Evolutionary conservation across 768 basidiomycete genomes (phyloP), one percentile per base, ranked within the genome.

Genomic region (Leccinum obscurum): DNA sequence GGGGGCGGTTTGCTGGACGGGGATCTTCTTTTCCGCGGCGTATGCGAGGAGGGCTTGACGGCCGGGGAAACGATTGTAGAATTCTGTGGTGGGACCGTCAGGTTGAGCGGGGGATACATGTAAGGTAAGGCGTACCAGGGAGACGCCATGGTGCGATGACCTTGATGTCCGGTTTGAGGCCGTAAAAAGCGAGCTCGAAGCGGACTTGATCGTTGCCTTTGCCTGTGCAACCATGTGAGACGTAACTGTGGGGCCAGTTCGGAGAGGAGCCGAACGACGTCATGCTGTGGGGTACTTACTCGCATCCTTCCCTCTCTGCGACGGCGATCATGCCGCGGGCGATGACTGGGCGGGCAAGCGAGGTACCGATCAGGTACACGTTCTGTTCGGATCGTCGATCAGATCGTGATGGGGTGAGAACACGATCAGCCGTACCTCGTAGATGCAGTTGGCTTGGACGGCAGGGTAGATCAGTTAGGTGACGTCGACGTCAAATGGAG

Each of bases 251-350:
- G n/a, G 26, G 22, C 46, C 20, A 32, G 54, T 3, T 37, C 26
- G 37, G 44, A 56, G 26, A 59, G 20, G 54, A 46, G n/a, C 35
- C n/a, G 15, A 11, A 37, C 20, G 14, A 52, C 24, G 30, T 52
- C 0, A 28, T 0, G 17, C 3, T 24, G 17, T 2, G 1, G 20
- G 20, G 0, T 53, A 77, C 92, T 81, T 74, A 96, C 93, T 98
- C 93, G 92, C 97, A 99, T 54, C 89, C 89, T 75, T 98, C 94
- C 66, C 79, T 80, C 44, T 90, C 93, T 20, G 96, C 97, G 57
- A 91, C 81, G 39, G 89, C 88, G 61, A 99, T 98, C 97, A 99
- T 99, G 28, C 95, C 96, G 63, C 97, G 94, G 57, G 97, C 95
- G 72, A 98, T 99, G 68, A 99, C 96, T 22, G 97, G 97, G 30